Evolutionary conservation across 1,284 basidiomycete genomes (phyloP).

Genomic region (Marasmius fiardii): DNA sequence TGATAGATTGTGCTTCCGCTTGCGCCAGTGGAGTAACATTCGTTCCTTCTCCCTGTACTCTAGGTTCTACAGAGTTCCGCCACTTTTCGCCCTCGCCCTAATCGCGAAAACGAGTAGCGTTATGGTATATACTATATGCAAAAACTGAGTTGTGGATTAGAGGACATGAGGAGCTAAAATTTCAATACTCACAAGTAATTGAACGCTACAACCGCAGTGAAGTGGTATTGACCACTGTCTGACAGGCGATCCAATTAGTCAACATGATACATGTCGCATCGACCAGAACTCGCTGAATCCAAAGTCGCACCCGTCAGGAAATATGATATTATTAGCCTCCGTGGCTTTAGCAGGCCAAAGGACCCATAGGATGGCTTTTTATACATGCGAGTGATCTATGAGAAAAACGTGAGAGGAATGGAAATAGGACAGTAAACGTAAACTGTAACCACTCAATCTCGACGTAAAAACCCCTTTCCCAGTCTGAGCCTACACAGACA

Average conservation of each 20-base stretch:
- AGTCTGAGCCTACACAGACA: slow-evolving; percentile 33
- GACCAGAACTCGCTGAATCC: slow-evolving; percentile 14
- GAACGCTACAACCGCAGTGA: slow-evolving; percentile 47
- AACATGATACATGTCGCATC: not conserved
- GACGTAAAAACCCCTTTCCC: slow-evolving; percentile 42
- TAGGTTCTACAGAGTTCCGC: too few relatives aligned
- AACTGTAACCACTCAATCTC: slow-evolving; percentile 14
- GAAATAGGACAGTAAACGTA: not conserved
- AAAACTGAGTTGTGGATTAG: too few relatives aligned
- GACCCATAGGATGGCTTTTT: slow-evolving; percentile 50
- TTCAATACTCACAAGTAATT: too few relatives aligned
- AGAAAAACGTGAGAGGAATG: too few relatives aligned
- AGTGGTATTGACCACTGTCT: slow-evolving; percentile 37
- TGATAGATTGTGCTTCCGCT: too few relatives aligned
- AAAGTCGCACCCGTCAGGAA: slow-evolving; percentile 21
- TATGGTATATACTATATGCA: too few relatives aligned
- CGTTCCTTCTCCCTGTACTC: too few relatives aligned
- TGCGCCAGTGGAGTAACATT: too few relatives aligned
- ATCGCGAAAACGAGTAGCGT: too few relatives aligned
- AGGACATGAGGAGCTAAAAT: too few relatives aligned
- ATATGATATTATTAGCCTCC: slow-evolving; percentile 17
- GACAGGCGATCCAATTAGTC: slow-evolving; percentile 4
- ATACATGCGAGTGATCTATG: too few relatives aligned
- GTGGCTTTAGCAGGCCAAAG: slow-evolving; percentile 46
- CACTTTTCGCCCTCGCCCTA: too few relatives aligned